Base-by-base conservation (phyloP, 192 early-diverging fungal species). In the Gorgonomyces haynaldii region DNA sequence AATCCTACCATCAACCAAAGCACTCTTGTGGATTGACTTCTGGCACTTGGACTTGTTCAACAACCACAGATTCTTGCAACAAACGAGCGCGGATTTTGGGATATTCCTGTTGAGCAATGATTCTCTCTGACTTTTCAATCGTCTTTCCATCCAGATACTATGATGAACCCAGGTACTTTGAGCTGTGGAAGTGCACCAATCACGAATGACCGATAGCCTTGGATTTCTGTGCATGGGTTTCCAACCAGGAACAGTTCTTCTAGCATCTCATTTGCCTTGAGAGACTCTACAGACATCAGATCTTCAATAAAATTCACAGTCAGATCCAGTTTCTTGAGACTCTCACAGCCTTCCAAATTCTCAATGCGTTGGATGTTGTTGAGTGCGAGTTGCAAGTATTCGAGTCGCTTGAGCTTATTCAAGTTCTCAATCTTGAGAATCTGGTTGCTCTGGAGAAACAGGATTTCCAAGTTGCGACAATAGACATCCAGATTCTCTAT, bases 251-350 rank as follows among this genome's bases (percentile, higher is more conserved):
- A 76, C 70, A 79, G 56, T 28, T 79, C 70, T 42, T 52, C 24
- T 39, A 79, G 50, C 20, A 51, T 28, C 17, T 51, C 52, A 42
- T 70, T 70, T 6, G 35, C 28, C 25, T 57, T 62, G 21, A 79
- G 43, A 10, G 35, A 42, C 45, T 66, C 67, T 23, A 79, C 53
- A 45, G 54, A 58, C 13, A 69, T 22, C 19, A 69, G 61, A 48
- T 79, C 61, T 19, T 64, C 62, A 2, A 79, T 58, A 49, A 79
- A 79, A 45, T 79, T 79, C 32, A 79, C 73, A 10, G 76, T 79
- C 53, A 79, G 52, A 38, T 78, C 75, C 10, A 78, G 53, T 40
- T 78, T 79, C 17, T 50, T 44, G 15, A 79, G 53, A 2, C 64
- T 56, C 49, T 79, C 76, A 56, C 76, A 79, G 25, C 65, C 50